Conservation (phyloP, 2,329 filamentous ascomycete genomes). For the Dactylellina sp. region DNA sequence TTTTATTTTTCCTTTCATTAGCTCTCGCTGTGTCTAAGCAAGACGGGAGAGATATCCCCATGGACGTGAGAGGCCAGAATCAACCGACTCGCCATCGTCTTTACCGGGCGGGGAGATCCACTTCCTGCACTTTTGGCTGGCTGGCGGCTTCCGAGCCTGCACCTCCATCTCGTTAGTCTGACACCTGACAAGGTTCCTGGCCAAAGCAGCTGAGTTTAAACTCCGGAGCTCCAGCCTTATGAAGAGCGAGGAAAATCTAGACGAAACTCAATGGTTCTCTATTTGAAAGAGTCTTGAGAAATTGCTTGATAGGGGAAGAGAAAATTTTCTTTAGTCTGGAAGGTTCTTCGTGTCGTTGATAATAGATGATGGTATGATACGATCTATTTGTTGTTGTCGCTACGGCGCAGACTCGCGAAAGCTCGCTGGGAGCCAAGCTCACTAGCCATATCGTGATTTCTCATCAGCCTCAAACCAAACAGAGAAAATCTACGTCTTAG, state of each 20-base stretch:
- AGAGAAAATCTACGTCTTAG: slow-evolving; percentile 6
- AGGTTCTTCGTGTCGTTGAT: slow-evolving; percentile 21
- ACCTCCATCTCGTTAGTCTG: slow-evolving; percentile 22
- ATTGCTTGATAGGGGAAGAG: too few species aligned
- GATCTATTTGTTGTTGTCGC: too few species aligned
- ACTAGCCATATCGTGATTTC: slow-evolving; percentile 40
- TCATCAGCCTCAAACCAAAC: slow-evolving; percentile 48
- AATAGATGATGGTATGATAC: too few species aligned
- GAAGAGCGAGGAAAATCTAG: too few species aligned
- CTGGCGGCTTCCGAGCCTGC: slow-evolving; percentile 9
- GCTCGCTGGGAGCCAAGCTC: too few species aligned
- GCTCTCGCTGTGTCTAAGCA: too few species aligned
- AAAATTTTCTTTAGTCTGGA: slow-evolving; percentile 19
- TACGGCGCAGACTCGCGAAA: too few species aligned
- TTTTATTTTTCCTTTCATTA: too few species aligned
- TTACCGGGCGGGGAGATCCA: background rate
- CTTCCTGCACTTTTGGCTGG: slow-evolving; percentile 43
- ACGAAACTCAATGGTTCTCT: too few species aligned
- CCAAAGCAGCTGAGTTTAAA: slow-evolving; percentile 30
- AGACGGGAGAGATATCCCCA: too few species aligned
- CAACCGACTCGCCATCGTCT: background rate
- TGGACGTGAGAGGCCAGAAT: background rate
- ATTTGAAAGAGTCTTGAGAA: too few species aligned
- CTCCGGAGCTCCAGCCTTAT: background rate
- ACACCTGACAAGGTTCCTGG: slow-evolving; percentile 30